These are phyloP conservation scores for Xylariaceae sp. DNA, from an alignment of 2,329 filamentous ascomycete species.

Conservation along the genomic window DNA sequence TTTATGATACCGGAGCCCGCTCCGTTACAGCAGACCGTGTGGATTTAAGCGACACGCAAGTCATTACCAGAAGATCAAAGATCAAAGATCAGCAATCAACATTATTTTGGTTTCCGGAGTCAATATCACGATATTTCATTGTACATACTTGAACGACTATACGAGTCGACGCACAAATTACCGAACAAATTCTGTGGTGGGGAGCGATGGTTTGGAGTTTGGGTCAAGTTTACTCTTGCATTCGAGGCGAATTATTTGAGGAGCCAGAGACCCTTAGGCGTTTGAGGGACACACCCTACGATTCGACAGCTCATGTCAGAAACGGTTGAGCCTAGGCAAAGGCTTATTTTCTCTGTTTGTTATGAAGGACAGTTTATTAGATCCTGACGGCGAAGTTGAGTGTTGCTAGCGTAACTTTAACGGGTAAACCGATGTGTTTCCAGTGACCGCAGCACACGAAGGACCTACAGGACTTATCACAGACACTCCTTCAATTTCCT, in stretches of 20 bases:
- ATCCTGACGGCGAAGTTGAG: no score
- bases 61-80: not conserved
- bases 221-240: slow-evolving; percentile 5
- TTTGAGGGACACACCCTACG: slow-evolving; percentile 11
- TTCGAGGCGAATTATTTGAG: slow-evolving; percentile 7
- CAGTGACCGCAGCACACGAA: no score
- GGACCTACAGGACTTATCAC: not conserved
- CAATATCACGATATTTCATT: slow-evolving; percentile 39
- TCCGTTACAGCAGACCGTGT: slow-evolving; percentile 48
- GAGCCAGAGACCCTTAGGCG: slow-evolving; percentile 1
- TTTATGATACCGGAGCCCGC: slow-evolving; percentile 57
- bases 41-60: slow-evolving; percentile 52
- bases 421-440: no score
- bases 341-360: slow-evolving; percentile 22
- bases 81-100: no score
- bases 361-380: not conserved
- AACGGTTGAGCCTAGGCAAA: slow-evolving; percentile 1
- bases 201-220: slow-evolving; percentile 23
- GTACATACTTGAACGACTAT: slow-evolving; percentile 43
- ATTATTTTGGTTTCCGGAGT: slow-evolving; percentile 18
- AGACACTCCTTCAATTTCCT: not conserved
- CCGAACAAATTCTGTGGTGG: slow-evolving; percentile 11
- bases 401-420: not conserved
- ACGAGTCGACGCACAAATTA: slow-evolving; percentile 26
- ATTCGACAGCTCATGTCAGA: not conserved